phyloP scores from a whole-genome alignment of 2,329 filamentous ascomycete species.

The Beauveria medogensis region DNA sequence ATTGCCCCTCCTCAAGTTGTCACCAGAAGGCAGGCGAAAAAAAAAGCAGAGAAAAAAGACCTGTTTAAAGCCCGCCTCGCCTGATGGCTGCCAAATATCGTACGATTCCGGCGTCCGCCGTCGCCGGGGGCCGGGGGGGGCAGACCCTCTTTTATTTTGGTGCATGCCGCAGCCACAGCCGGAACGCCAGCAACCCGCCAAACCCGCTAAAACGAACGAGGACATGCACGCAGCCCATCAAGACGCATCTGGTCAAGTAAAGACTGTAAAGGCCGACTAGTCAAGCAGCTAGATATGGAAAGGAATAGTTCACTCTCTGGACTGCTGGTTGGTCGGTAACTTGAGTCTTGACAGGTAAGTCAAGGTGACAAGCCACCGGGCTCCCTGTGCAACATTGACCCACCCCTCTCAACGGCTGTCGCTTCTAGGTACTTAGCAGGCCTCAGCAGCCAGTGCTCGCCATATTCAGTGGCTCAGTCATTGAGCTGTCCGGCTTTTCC shows the following conservation, averaged over 20 bases:
- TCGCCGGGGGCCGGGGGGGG: not conserved
- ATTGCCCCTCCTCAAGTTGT: not conserved
- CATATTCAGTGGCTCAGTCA: not conserved
- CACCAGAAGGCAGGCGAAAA: not conserved
- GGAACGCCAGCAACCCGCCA: not conserved
- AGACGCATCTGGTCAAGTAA: too few species aligned
- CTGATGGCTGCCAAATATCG: constrained; percentile 10
- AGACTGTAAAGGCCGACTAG: too few species aligned
- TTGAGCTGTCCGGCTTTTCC: not conserved
- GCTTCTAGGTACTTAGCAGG: not conserved
- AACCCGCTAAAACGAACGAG: not conserved
- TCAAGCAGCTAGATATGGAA: too few species aligned
- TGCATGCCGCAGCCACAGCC: constrained; percentile 5
- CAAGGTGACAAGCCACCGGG: not conserved
- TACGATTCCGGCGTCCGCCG: constrained; percentile 10
- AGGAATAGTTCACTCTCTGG: too few species aligned
- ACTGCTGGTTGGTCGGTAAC: too few species aligned
- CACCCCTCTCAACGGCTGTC: not conserved
- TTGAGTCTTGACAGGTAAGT: not conserved
- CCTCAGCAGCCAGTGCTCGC: too few species aligned
- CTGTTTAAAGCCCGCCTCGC: not conserved
- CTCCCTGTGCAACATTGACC: not conserved
- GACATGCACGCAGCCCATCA: too few species aligned
- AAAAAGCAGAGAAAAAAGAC: not conserved
- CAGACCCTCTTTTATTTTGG: not conserved